Percentiles rank a stretch among this genome's conserved stretches.
Evolutionary conservation across 2,329 filamentous ascomycete genomes (phyloP).

Genomic region (Arthrobotrys pseudoclavata): DNA sequence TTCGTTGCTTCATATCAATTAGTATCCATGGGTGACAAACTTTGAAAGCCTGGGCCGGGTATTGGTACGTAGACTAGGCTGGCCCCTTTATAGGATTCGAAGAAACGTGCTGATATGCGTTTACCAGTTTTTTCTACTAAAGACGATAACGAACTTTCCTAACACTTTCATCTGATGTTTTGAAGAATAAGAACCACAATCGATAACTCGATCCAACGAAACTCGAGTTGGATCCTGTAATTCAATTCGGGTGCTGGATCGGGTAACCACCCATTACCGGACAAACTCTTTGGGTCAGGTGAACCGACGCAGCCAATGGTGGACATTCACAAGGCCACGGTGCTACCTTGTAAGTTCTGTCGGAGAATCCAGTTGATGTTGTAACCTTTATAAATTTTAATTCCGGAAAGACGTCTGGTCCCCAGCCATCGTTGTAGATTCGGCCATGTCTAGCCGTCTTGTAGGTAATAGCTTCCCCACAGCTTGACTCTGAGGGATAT

Average conservation of each 20-base stretch:
- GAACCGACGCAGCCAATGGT: slow-evolving; percentile 21
- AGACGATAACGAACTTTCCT: neutral
- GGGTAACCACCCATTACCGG: slow-evolving; percentile 15
- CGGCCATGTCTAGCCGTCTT: slow-evolving; percentile 46
- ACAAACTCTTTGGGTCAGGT: slow-evolving; percentile 21
- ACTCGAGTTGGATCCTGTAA: neutral
- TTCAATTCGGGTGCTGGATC: slow-evolving; percentile 20
- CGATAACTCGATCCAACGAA: too few species aligned
- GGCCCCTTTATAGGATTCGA: neutral
- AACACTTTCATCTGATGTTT: neutral
- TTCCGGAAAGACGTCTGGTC: slow-evolving; percentile 8
- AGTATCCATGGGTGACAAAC: neutral
- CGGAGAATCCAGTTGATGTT: neutral
- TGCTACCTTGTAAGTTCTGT: neutral
- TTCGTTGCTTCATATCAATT: neutral
- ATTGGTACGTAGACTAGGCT: neutral
- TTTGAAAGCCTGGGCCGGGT: neutral
- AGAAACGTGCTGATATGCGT: neutral
- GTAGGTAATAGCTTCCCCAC: slow-evolving; percentile 24
- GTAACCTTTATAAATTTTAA: slow-evolving; percentile 12
- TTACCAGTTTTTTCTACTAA: neutral
- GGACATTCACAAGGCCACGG: slow-evolving; percentile 25
- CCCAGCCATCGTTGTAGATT: slow-evolving; percentile 8
- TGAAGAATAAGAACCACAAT: too few species aligned
- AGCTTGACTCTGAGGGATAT: slow-evolving; percentile 47